A percentile compares a stretch with the other conserved stretches of the same genome.
These are phyloP conservation scores for Annulohypoxylon bovei DNA, from an alignment of 495 filamentous ascomycete genomes.

Conservation along the genomic window DNA sequence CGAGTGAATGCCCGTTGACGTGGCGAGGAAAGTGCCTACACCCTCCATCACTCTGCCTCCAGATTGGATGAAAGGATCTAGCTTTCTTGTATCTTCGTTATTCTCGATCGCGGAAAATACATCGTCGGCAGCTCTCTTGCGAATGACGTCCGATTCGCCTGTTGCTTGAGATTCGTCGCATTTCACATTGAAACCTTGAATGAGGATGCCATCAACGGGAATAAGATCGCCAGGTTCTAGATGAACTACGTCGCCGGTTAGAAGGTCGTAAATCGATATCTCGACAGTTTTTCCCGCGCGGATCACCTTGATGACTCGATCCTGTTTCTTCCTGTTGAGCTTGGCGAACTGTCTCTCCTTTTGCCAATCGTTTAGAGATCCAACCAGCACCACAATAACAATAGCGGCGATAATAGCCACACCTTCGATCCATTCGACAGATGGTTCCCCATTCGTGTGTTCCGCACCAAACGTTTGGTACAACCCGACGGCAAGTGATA, in stretches of 20 bases:
- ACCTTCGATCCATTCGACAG: constrained; percentile 82
- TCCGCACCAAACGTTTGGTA: constrained; percentile 68
- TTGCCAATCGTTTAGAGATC: constrained; percentile 80
- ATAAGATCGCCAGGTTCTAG: constrained; percentile 79
- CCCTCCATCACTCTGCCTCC: constrained; percentile 94
- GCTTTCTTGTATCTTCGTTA: constrained; percentile 76
- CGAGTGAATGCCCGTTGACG: constrained; percentile 86
- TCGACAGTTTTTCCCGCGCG: constrained; percentile 79
- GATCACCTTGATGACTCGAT: constrained; percentile 78
- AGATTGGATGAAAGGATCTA: constrained; percentile 95
- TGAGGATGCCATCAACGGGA: constrained; percentile 78
- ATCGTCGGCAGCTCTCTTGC: constrained; percentile 76
- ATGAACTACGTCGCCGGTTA: constrained; percentile 77
- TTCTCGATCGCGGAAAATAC: constrained; percentile 83
- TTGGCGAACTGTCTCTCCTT: constrained; percentile 83
- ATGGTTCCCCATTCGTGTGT: constrained; percentile 54
- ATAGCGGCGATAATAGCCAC: constrained; percentile 82
- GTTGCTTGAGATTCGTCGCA: constrained; percentile 88
- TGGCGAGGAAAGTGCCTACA: constrained; percentile 86
- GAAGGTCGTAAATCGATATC: constrained; percentile 75
- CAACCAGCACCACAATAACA: constrained; percentile 77
- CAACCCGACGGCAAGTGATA: constrained; percentile 76
- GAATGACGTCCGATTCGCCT: constrained; percentile 83
- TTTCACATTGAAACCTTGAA: constrained; percentile 77
- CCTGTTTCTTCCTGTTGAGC: constrained; percentile 82